These are phyloP conservation scores for Alternaria ventricosa DNA, from an alignment of 2,329 filamentous ascomycete species.

Conservation along the genomic window DNA sequence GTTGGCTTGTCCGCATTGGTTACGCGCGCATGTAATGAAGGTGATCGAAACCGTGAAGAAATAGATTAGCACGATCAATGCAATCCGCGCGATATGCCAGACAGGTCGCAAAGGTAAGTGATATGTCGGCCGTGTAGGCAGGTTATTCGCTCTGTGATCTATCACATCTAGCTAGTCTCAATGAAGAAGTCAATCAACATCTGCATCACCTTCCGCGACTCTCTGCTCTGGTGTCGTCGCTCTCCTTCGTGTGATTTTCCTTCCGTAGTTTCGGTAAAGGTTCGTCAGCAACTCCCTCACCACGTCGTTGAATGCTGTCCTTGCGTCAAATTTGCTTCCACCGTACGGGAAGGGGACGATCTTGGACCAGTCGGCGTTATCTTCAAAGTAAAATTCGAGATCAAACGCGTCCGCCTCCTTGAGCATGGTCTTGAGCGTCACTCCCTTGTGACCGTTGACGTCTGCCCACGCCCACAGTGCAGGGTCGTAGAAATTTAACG, in stretches of 20 bases:
- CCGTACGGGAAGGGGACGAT: constrained; percentile 45
- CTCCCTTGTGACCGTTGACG: constrained; percentile 33
- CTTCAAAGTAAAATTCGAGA: constrained; percentile 44
- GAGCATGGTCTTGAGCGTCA: constrained; percentile 39
- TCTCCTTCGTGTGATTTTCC: constrained; percentile 37
- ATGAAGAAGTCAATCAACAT: background rate
- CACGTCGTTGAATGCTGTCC: constrained; percentile 29
- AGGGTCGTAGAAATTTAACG: constrained; percentile 44
- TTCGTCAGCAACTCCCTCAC: constrained; percentile 38
- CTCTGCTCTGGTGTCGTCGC: background rate
- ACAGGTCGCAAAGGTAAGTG: background rate
- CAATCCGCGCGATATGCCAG: background rate
- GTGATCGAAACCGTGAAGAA: background rate
- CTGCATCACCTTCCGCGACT: background rate
- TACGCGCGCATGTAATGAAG: background rate
- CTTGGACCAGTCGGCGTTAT: constrained; percentile 32
- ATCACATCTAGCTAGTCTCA: background rate
- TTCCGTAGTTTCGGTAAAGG: constrained; percentile 43
- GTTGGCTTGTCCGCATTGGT: background rate
- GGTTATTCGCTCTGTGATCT: background rate
- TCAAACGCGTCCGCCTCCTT: constrained; percentile 39
- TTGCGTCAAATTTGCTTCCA: constrained; percentile 42
- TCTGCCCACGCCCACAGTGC: constrained; percentile 44
- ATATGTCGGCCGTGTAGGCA: background rate
- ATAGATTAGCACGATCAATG: background rate